Percentiles rank a stretch among this genome's conserved stretches.
Conservation (phyloP, 306 rosid genomes). For the Castanospermum australe region DNA sequence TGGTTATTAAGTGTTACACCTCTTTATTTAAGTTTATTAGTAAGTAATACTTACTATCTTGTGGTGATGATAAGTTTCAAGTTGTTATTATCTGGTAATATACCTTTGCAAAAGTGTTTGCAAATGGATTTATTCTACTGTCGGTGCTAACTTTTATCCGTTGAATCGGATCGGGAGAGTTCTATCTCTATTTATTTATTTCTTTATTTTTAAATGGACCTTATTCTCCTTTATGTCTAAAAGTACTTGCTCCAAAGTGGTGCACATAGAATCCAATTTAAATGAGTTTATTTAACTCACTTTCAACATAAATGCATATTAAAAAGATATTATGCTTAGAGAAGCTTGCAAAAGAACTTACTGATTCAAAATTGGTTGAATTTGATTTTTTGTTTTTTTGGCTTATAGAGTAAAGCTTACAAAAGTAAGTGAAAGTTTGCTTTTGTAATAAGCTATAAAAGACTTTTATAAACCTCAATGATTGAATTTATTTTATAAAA, state of each 20-base stretch:
- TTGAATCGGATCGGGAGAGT: background rate
- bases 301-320: background rate
- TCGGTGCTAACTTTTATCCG: conserved; percentile 1
- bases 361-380: background rate
- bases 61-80: background rate
- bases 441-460: background rate
- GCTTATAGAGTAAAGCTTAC: background rate
- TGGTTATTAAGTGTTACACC: too few relatives aligned
- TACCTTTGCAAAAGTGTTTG: conserved; percentile 5
- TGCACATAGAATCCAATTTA: background rate
- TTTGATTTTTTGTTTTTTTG: background rate
- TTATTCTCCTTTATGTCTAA: conserved; percentile 10
- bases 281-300: background rate
- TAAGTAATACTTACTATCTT: too few relatives aligned
- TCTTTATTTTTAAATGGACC: background rate
- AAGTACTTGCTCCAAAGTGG: background rate
- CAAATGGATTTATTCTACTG: conserved; percentile 14
- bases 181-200: background rate
- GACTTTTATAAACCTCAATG: background rate
- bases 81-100: background rate
- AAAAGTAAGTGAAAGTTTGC: conserved; percentile 2
- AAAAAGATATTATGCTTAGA: background rate
- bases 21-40: too few relatives aligned
- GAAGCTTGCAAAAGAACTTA: background rate
- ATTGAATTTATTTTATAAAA: background rate